A percentile compares a stretch with the other conserved stretches of the same genome.
Conservation (phyloP, 2,329 filamentous ascomycete genomes). For the Emergomyces africanus region DNA sequence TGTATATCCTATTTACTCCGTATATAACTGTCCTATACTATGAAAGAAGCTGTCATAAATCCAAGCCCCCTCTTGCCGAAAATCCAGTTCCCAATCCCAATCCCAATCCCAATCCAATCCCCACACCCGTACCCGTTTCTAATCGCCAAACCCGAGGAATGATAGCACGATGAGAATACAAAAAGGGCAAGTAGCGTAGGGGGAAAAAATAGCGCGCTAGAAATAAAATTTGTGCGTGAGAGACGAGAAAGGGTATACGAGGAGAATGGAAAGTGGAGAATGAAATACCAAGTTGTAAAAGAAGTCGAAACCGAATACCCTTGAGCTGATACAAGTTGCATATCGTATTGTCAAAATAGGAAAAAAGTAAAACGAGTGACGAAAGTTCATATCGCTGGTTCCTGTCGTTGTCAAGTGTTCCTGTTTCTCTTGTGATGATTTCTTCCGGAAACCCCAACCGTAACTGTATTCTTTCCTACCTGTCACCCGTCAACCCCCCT, state of each 20-base stretch:
- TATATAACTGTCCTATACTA: not conserved
- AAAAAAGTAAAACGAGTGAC: not conserved
- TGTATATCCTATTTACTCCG: not conserved
- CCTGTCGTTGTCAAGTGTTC: not conserved
- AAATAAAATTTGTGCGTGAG: not conserved
- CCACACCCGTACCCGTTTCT: no score
- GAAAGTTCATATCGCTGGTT: not conserved
- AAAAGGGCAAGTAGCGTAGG: not conserved
- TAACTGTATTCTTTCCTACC: not conserved
- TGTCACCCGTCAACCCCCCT: not conserved
- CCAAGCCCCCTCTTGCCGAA: not conserved
- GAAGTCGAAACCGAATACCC: not conserved
- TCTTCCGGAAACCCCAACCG: not conserved
- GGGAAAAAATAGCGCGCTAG: not conserved
- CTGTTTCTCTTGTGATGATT: not conserved
- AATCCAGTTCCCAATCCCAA: not conserved
- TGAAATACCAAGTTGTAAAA: not conserved
- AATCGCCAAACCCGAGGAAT: not conserved
- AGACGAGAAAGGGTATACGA: not conserved
- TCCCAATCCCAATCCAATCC: not conserved
- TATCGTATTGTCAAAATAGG: not conserved
- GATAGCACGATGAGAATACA: not conserved
- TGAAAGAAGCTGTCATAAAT: not conserved
- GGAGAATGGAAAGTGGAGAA: not conserved
- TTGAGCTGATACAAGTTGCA: not conserved